phyloP scores from a whole-genome alignment of 495 filamentous ascomycete genomes.

The Friedmanniomyces simplex region DNA sequence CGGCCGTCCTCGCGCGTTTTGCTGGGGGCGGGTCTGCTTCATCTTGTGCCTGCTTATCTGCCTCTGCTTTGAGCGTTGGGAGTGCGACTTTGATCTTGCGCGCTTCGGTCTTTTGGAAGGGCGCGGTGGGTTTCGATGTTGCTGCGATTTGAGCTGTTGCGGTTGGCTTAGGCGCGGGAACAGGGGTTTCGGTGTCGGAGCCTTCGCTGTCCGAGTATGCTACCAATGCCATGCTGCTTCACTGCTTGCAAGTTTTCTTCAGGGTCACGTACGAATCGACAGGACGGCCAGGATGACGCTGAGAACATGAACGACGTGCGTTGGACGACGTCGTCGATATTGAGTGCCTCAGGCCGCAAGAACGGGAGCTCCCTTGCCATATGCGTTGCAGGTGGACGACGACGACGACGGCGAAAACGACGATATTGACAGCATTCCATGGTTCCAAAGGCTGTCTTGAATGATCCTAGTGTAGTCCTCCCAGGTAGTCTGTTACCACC shows the following conservation, averaged over 20 bases:
- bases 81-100: slow-evolving; percentile 75
- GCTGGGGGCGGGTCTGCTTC: slow-evolving; percentile 52
- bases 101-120: slow-evolving; percentile 63
- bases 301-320: too few species aligned
- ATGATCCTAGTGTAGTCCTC: not conserved
- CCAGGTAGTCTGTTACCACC: too few species aligned
- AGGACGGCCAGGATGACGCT: too few species aligned
- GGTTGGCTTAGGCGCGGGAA: slow-evolving; percentile 26
- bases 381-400: not conserved
- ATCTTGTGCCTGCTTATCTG: slow-evolving; percentile 25
- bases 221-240: slow-evolving; percentile 27
- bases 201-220: slow-evolving; percentile 62
- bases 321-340: too few species aligned
- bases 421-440: too few species aligned
- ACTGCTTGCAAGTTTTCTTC: not conserved
- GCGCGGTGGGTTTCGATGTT: slow-evolving; percentile 33
- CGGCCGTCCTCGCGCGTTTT: slow-evolving; percentile 55
- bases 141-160: slow-evolving; percentile 36
- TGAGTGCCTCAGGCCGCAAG: not conserved
- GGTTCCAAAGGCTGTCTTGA: not conserved
- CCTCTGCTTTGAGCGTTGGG: slow-evolving; percentile 39
- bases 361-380: not conserved
- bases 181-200: slow-evolving; percentile 43
- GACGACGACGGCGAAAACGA: not conserved
- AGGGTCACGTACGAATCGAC: too few species aligned